phyloP scores from a whole-genome alignment of 768 basidiomycete species.

The Boletus speciosus region DNA sequence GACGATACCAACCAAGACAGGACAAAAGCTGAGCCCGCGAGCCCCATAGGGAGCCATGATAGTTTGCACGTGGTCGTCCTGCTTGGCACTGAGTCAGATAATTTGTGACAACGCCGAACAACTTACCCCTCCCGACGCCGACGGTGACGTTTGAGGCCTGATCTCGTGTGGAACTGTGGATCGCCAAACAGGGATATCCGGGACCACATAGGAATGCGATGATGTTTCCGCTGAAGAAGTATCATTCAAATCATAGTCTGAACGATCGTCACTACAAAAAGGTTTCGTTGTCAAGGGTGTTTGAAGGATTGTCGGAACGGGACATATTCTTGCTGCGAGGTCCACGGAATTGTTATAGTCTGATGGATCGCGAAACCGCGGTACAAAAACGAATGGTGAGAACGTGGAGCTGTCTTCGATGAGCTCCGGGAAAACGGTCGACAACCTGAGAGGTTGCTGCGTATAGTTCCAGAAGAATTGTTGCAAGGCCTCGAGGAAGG shows the following conservation, averaged over 20 bases:
- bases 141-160: not conserved
- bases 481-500: constrained; percentile 13
- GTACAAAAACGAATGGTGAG: not conserved
- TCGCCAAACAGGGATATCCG: constrained; percentile 1
- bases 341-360: not conserved
- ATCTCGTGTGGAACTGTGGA: not conserved
- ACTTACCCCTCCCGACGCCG: not conserved
- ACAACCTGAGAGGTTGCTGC: constrained; percentile 8
- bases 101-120: too few relatives aligned
- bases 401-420: constrained; percentile 1
- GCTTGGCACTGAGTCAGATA: not conserved
- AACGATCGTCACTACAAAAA: not conserved
- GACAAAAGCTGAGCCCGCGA: constrained; percentile 22
- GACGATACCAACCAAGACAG: constrained; percentile 8
- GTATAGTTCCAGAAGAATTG: constrained; percentile 4
- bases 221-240: not conserved
- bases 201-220: not conserved
- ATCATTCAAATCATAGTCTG: not conserved
- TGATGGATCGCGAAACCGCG: not conserved
- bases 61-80: constrained; percentile 2
- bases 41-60: constrained; percentile 2
- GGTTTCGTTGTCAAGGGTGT: not conserved
- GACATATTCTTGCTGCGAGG: constrained; percentile 3
- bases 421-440: constrained; percentile 2
- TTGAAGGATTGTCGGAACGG: constrained; percentile 2